A percentile compares a stretch with the other conserved stretches of the same genome.
phyloP scores from a whole-genome alignment of 108 stramenopile genomes.

The Nannochloropsis gaditana region DNA sequence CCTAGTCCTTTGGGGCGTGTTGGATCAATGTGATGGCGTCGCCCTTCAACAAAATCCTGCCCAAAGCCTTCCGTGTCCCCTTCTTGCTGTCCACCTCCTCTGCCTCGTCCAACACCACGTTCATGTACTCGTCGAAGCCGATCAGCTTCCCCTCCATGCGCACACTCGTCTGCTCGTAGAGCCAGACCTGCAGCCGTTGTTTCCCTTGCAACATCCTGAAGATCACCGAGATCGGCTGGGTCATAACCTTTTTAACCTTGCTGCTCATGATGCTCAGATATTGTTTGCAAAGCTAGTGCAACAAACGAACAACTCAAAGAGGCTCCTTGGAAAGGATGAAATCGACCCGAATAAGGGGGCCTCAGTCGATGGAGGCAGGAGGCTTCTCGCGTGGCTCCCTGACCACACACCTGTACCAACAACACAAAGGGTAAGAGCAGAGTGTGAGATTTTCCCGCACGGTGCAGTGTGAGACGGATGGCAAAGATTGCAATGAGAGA shows the following conservation, averaged over 20 bases:
- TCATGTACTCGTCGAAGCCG: slow-evolving; percentile 81
- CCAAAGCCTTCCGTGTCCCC: slow-evolving; percentile 42
- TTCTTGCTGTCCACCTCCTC: slow-evolving; percentile 64
- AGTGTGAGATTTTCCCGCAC: too few relatives aligned
- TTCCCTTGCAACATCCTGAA: slow-evolving; percentile 86
- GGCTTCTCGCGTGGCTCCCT: too few relatives aligned
- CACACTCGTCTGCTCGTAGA: slow-evolving; percentile 93
- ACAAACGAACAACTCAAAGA: too few relatives aligned
- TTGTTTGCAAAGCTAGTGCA: too few relatives aligned
- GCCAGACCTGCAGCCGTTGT: slow-evolving; percentile 87
- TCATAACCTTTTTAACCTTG: slow-evolving; percentile 62
- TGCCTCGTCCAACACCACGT: slow-evolving; percentile 89
- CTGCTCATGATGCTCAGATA: background rate
- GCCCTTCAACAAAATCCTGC: slow-evolving; percentile 93
- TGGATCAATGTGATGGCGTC: slow-evolving; percentile 95
- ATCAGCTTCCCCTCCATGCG: slow-evolving; percentile 95
- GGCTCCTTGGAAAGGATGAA: too few relatives aligned
- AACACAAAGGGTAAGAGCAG: too few relatives aligned
- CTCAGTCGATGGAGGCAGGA: too few relatives aligned
- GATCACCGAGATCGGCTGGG: slow-evolving; percentile 86
- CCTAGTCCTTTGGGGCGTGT: background rate
- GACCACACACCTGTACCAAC: too few relatives aligned
- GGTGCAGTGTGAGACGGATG: too few relatives aligned
- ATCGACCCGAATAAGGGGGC: too few relatives aligned
- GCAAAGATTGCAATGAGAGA: too few relatives aligned